Conservation (phyloP, 176 grass and related monocot species). For the Avena insularis region DNA sequence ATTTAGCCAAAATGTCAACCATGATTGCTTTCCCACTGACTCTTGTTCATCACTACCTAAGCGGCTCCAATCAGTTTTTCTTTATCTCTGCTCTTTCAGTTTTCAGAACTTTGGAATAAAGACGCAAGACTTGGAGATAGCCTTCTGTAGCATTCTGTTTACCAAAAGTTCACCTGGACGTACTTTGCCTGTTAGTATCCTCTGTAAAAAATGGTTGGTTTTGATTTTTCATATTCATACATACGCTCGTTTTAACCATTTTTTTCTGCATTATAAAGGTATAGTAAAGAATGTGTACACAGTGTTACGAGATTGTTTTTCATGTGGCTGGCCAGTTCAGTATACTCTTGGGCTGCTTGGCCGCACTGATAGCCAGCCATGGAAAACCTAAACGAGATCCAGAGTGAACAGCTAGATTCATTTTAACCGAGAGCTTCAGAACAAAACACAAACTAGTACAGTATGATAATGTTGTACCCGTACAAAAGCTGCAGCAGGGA, state of each 20-base stretch:
- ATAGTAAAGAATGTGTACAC: neutral
- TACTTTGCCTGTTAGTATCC: neutral
- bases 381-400: neutral
- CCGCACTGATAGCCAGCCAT: neutral
- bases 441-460: neutral
- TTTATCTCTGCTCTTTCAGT: neutral
- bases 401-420: neutral
- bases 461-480: neutral
- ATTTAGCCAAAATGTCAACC: slow-evolving; percentile 9
- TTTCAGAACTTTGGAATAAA: neutral
- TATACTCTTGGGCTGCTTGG: neutral
- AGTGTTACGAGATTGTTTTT: neutral
- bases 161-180: too few species aligned
- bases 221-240: neutral
- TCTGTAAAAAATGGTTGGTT: neutral
- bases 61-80: neutral
- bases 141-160: neutral
- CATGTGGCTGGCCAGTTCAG: neutral
- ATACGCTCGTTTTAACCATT: neutral
- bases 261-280: neutral
- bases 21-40: slow-evolving; percentile 4
- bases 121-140: neutral
- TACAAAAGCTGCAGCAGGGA: neutral
- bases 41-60: neutral
- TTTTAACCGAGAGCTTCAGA: slow-evolving; percentile 8